phyloP scores from a whole-genome alignment of 192 early-diverging fungal genomes.

The Chytriomyces confervae region DNA sequence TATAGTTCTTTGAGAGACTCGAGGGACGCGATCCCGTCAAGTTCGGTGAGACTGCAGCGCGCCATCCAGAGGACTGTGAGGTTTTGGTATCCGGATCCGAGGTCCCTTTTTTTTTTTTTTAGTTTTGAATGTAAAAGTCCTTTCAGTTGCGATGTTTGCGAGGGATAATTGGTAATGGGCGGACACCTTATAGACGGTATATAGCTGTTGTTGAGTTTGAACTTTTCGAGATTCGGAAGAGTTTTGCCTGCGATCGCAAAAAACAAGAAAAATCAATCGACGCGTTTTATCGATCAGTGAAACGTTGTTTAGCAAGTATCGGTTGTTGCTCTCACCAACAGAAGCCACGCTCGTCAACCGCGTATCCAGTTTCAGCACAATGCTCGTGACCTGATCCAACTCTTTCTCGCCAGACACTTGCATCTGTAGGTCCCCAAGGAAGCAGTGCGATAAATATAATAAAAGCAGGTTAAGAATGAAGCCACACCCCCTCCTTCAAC shows the following conservation, averaged over 20 bases:
- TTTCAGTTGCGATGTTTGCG: neutral
- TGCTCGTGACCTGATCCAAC: slow-evolving; percentile 32
- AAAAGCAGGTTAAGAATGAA: too few relatives aligned
- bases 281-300: neutral
- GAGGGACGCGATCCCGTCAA: slow-evolving; percentile 49
- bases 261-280: too few relatives aligned
- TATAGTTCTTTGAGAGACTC: slow-evolving; percentile 43
- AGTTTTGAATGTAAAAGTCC: neutral
- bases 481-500: slow-evolving; percentile 10
- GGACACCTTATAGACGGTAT: slow-evolving; percentile 47
- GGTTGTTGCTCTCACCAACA: slow-evolving; percentile 28
- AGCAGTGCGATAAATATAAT: neutral
- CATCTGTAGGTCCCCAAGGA: slow-evolving; percentile 18
- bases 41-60: slow-evolving; percentile 46
- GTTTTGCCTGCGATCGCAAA: slow-evolving; percentile 24
- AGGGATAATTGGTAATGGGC: neutral
- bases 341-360: slow-evolving; percentile 44
- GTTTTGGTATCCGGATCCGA: slow-evolving; percentile 51
- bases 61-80: slow-evolving; percentile 55
- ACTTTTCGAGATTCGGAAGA: slow-evolving; percentile 39
- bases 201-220: slow-evolving; percentile 55
- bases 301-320: slow-evolving; percentile 3
- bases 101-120: slow-evolving; percentile 37
- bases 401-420: slow-evolving; percentile 33
- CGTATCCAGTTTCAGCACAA: slow-evolving; percentile 52